Percentiles rank a stretch among this genome's conserved stretches.
Evolutionary conservation across 768 basidiomycete genomes (phyloP).

Genomic region (Xerocomellus amylosporus): DNA sequence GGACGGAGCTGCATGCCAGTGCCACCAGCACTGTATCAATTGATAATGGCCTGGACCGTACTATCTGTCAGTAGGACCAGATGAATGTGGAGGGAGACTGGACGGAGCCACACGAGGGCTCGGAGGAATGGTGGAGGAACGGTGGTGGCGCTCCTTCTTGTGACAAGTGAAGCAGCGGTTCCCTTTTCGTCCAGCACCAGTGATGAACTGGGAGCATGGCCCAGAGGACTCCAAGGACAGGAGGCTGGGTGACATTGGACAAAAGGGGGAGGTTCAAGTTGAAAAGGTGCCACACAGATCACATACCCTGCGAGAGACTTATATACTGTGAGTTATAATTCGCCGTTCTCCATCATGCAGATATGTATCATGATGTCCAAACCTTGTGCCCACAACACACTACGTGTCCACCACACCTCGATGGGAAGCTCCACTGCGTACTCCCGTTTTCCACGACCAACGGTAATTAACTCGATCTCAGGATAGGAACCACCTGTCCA

Average conservation of each 20-base stretch:
- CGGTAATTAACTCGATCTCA: slow-evolving; percentile 1
- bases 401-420: not conserved
- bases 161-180: not conserved
- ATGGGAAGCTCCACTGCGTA: not conserved
- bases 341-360: not conserved
- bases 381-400: slow-evolving; percentile 7
- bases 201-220: slow-evolving; percentile 1
- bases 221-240: not conserved
- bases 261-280: not conserved
- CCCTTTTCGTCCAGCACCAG: not conserved
- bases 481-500: slow-evolving; percentile 1
- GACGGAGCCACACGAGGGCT: not conserved
- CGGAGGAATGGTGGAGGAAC: not conserved
- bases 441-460: not conserved
- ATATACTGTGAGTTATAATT: slow-evolving; percentile 9
- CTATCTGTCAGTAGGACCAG: not conserved
- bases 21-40: not conserved
- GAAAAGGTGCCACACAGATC: not conserved
- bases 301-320: not conserved
- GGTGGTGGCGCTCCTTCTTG: slow-evolving; percentile 1
- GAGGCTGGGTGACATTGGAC: not conserved
- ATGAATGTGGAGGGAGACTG: not conserved
- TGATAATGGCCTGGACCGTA: not conserved
- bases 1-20: not conserved
- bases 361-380: slow-evolving; percentile 6